Evolutionary conservation across 306 rosid genomes (phyloP).

Genomic region (Dryas octopetala): DNA sequence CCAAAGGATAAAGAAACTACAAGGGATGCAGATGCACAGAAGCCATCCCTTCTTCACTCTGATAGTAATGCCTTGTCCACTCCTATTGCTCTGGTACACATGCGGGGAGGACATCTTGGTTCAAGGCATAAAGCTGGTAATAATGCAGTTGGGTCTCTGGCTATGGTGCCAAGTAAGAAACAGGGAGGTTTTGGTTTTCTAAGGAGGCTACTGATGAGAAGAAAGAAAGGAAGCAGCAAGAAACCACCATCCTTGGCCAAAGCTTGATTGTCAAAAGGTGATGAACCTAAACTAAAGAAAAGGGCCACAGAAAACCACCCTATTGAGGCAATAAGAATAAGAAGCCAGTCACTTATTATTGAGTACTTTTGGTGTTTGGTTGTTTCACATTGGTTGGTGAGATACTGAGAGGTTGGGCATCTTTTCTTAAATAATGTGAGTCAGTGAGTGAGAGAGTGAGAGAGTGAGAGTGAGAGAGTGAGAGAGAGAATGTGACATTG

Average conservation of each 20-base stretch:
- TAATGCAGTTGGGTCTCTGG: slow-evolving; percentile 32
- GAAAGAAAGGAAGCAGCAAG: slow-evolving; percentile 51
- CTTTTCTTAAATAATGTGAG: slow-evolving; percentile 5
- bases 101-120: slow-evolving; percentile 22
- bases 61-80: slow-evolving; percentile 28
- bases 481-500: slow-evolving; percentile 28
- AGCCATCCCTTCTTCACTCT: slow-evolving; percentile 29
- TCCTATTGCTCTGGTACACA: slow-evolving; percentile 20
- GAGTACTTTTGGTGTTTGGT: slow-evolving; percentile 12
- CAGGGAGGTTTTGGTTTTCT: slow-evolving; percentile 59
- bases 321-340: neutral
- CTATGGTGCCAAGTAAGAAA: slow-evolving; percentile 52
- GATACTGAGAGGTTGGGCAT: slow-evolving; percentile 17
- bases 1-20: slow-evolving; percentile 28
- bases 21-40: slow-evolving; percentile 28
- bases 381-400: slow-evolving; percentile 20
- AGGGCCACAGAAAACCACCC: neutral
- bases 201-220: slow-evolving; percentile 52
- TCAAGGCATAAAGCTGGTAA: slow-evolving; percentile 32
- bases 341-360: slow-evolving; percentile 4
- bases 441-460: neutral
- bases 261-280: slow-evolving; percentile 28
- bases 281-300: neutral
- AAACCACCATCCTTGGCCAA: slow-evolving; percentile 30
- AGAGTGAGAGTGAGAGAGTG: slow-evolving; percentile 11